Evolutionary conservation across 2,329 filamentous ascomycete genomes (phyloP), one percentile per base, ranked within the genome.

Genomic region (Trichoderma hamatum): DNA sequence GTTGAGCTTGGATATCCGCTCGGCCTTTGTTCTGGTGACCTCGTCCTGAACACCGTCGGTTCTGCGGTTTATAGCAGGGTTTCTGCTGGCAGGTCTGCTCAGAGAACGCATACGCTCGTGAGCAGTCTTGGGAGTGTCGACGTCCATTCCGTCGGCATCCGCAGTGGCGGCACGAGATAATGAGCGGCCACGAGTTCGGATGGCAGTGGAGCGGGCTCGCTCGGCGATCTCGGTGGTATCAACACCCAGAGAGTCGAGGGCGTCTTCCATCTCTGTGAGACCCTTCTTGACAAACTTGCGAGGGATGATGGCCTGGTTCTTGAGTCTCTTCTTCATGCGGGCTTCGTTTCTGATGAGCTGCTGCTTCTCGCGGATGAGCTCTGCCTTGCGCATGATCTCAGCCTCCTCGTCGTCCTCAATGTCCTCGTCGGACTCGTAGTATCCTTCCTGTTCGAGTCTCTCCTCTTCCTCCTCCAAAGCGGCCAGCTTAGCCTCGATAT

Each of bases 391-490:
- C 75, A 93, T 85, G 74, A 95, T 89, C 72, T 97, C 93, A 54
- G 92, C 92, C 75, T 96, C 93, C 72, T 97, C 94, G 24, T 90
- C 93, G 77, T 97, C 94, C 75, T 96, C 94, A 69, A 97, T 86
- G 68, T 93, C 86, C 72, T 86, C 87, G 72, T 95, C 92, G 3
- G 92, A 94, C 55, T 97, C 92, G 82, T 99, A 99, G 85, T 92
- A 97, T 70, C 96, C 96, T 72, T 97, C 93, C 9, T 89, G 90
- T 80, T 97, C 92, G 16, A 98, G 88, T 75, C 91, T 91, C 83
- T 97, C 95, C 80, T 99, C 96, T 78, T 99, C 96, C 72, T 94
- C 94, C 81, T 99, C 96, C 39, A 99, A 86, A 68, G 93, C 93
- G 63, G 91, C 90, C 61, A 99, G 88, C 84, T 97, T 98, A 73